Base-by-base conservation (phyloP, 176 grass and related monocot species). In the Zoysia japonica region DNA sequence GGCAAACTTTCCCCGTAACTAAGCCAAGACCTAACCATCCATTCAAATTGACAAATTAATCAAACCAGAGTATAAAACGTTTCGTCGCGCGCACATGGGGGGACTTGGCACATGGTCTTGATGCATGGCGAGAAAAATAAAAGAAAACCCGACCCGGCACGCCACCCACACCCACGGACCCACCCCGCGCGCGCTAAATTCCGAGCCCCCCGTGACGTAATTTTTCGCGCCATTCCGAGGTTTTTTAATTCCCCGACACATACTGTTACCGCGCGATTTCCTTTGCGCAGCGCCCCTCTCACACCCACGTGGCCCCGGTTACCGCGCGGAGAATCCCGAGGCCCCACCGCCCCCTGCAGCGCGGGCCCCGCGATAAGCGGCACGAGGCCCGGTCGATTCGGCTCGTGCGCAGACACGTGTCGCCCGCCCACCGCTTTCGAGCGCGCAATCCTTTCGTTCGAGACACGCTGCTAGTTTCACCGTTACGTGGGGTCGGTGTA, bases 361-460 rank as follows among this genome's bases (percentile, higher is more conserved):
- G 35, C 46, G 75, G 44, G 44, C 44, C 75, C 35, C 61, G 10
- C 36, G 11, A 4, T 39, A 39, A 53, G 49, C 8, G 70, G 70
- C 71, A 42, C 57, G 20, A 60, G 56, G 28, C 36, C 19, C 41
- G 2, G 48, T 37, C 42, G 74, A 54, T 71, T 84, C 53, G 42
- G 56, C 76, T 85, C 87, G 77, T 85, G 61, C 47, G 47, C 16
- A 9, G 66, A 75, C 56, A 76, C 87, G 78, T 85, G 87, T 78
- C 60, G 78, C 1, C 42, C 28, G 10, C 12, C 3, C 14, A 4
- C 38, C 9, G 48, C 48, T n/a, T 6, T 13, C 7, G 67, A 3
- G 0, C 46, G 17, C 11, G 45, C 17, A 28, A n/a, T 20, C n/a
- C n/a, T 3, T 9, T 61, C 20, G 6, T 61, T 61, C 59, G 20